Conservation (phyloP, 352 stramenopile genomes). For the Lagenidium sp. region DNA sequence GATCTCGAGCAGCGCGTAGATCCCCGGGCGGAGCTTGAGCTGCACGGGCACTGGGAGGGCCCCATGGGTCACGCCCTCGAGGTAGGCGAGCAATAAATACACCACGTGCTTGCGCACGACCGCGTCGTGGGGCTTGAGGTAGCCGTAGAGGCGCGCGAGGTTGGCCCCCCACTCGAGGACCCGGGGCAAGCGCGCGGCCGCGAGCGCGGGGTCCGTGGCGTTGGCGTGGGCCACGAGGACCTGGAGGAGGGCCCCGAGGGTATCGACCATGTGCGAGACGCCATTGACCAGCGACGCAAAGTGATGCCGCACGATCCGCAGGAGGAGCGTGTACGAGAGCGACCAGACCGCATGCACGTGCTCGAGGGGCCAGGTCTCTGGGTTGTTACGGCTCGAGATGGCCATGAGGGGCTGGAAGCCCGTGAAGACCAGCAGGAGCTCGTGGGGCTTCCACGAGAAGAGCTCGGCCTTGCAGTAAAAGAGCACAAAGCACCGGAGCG, state of each 20-base stretch:
- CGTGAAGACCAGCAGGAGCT: slow-evolving; percentile 59
- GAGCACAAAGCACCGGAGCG: slow-evolving; percentile 48
- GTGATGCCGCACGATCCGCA: slow-evolving; percentile 73
- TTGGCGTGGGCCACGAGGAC: slow-evolving; percentile 29
- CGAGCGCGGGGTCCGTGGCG: background rate
- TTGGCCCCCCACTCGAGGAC: slow-evolving; percentile 71
- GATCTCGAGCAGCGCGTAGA: slow-evolving; percentile 76
- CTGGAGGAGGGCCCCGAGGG: slow-evolving; percentile 57
- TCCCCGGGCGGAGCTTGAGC: slow-evolving; percentile 55
- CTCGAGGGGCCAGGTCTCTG: slow-evolving; percentile 9
- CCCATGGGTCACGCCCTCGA: slow-evolving; percentile 50
- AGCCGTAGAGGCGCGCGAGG: slow-evolving; percentile 75
- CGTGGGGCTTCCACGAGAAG: slow-evolving; percentile 67
- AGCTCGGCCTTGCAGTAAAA: slow-evolving; percentile 72
- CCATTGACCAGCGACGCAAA: slow-evolving; percentile 58
- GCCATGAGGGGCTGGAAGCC: slow-evolving; percentile 52
- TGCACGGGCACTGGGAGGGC: slow-evolving; percentile 46
- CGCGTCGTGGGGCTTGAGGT: slow-evolving; percentile 76
- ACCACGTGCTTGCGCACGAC: slow-evolving; percentile 81
- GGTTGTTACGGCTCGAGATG: slow-evolving; percentile 10
- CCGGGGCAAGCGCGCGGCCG: background rate
- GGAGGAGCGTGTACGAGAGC: slow-evolving; percentile 64
- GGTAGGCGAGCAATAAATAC: slow-evolving; percentile 67
- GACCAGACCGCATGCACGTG: slow-evolving; percentile 71
- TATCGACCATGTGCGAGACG: slow-evolving; percentile 57